Percentiles rank a stretch among this genome's conserved stretches.
These are phyloP conservation scores for Magnusiomyces starmeri DNA, from an alignment of 1,139 yeast species.

Conservation along the genomic window DNA sequence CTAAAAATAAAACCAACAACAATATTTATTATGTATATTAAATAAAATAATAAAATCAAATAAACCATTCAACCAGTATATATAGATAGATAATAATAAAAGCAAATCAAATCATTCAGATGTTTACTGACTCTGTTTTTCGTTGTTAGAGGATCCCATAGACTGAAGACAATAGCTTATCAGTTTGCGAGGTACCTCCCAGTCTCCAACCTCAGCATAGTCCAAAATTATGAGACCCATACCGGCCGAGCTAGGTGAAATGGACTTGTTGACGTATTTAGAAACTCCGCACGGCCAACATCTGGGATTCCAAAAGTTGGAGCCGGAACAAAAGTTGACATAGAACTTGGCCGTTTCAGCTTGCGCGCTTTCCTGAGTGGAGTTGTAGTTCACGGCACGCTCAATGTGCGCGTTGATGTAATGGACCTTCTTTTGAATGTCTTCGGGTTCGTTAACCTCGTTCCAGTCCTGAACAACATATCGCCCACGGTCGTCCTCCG, in stretches of 20 bases:
- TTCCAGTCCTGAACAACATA: slow-evolving; percentile 71
- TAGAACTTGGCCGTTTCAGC: slow-evolving; percentile 48
- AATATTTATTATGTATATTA: not conserved
- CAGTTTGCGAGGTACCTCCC: slow-evolving; percentile 49
- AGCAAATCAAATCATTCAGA: not conserved
- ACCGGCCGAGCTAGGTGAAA: slow-evolving; percentile 32
- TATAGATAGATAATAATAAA: not conserved
- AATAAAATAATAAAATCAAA: not conserved
- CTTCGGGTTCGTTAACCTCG: slow-evolving; percentile 49
- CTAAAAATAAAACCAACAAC: not conserved
- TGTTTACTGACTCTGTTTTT: not conserved
- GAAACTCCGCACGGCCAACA: slow-evolving; percentile 75
- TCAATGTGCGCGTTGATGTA: slow-evolving; percentile 52
- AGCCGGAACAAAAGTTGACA: slow-evolving; percentile 67
- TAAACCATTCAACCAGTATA: too few relatives aligned
- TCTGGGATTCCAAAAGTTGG: slow-evolving; percentile 60
- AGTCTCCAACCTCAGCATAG: slow-evolving; percentile 55
- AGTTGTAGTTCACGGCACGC: slow-evolving; percentile 47
- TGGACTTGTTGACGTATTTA: slow-evolving; percentile 41
- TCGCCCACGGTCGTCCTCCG: slow-evolving; percentile 55
- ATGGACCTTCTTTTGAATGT: slow-evolving; percentile 49
- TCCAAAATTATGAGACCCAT: slow-evolving; percentile 57
- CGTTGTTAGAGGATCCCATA: slow-evolving; percentile 2
- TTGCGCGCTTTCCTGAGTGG: slow-evolving; percentile 28
- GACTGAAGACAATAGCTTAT: slow-evolving; percentile 26